Base-by-base conservation (phyloP, 179 eudicot genomes). In the Spinacia oleracea region DNA sequence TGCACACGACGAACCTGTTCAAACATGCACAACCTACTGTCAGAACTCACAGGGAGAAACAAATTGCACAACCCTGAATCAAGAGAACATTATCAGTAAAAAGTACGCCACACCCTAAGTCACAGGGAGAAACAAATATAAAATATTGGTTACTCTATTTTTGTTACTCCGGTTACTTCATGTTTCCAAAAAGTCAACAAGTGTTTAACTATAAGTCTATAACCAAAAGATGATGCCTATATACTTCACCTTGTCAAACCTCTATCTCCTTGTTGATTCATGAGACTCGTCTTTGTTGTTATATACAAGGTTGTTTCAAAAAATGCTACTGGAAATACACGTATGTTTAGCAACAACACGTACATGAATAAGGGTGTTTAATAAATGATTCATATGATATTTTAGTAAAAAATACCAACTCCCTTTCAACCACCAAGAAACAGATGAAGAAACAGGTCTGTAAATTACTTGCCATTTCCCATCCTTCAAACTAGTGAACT, bases 1-100 rank as follows among this genome's bases (percentile, higher is more conserved):
- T 91, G 98, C 67, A 94, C 89, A 72, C 98, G 96, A 34, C 85
- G 85, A 66, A 94, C 97, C 98, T 94, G 88, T 76, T 50, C 45
- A 66, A 80, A 16, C 20, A 5, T 32, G 6, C 73, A 75, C 18
- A 31, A 21, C 14, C 55, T 70, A 27, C 40, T 31, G 16, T 78
- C 59, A 75, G 64, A 14, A 75, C 46, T 27, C 58, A 38, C 23
- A 58, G 60, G 29, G 29, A 42, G 42, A 42, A 56, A 34, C 16
- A 73, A 15, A 31, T 32, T 25, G 23, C 11, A 29, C 60, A 31
- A 42, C 31, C 31, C 18, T 5, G 3, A 60, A 8, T 42, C 29
- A 46, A 34, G 62, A 9, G 60, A 20, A 31, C 10, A 29, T 43
- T 7, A n/a, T 2, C 3, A n/a, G 45, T 21, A 12, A 34, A 73